Evolutionary conservation across 495 filamentous ascomycete species (phyloP).

Genomic region (Zalerion maritima): DNA sequence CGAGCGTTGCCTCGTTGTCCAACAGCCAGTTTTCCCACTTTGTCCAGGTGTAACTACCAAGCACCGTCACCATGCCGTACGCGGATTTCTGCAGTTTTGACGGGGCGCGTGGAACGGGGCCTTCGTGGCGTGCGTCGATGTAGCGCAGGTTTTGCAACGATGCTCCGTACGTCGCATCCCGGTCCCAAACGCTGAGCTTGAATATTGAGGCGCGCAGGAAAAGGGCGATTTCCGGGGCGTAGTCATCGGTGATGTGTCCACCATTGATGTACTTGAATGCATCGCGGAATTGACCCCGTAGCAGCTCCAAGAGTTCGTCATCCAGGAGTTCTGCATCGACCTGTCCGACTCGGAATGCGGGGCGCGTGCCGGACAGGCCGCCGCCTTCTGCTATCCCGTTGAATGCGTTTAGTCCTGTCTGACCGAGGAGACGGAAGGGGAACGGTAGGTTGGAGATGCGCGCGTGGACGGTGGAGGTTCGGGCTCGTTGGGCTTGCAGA

Average conservation of each 20-base stretch:
- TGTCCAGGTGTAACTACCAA: slow-evolving; percentile 74
- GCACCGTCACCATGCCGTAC: slow-evolving; percentile 76
- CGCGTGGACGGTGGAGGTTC: slow-evolving; percentile 42
- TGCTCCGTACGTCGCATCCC: slow-evolving; percentile 87
- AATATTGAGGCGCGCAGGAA: slow-evolving; percentile 68
- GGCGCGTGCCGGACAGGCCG: slow-evolving; percentile 62
- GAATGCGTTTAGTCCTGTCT: slow-evolving; percentile 47
- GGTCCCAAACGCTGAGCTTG: slow-evolving; percentile 93
- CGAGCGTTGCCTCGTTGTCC: slow-evolving; percentile 55
- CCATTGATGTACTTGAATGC: slow-evolving; percentile 81
- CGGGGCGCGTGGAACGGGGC: slow-evolving; percentile 42
- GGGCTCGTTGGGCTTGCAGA: slow-evolving; percentile 37
- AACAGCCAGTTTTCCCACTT: slow-evolving; percentile 82
- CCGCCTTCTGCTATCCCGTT: slow-evolving; percentile 57
- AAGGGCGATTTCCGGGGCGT: slow-evolving; percentile 72
- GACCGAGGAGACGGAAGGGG: slow-evolving; percentile 45
- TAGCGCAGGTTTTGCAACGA: slow-evolving; percentile 82
- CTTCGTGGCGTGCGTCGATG: slow-evolving; percentile 61
- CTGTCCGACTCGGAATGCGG: slow-evolving; percentile 87
- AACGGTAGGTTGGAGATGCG: slow-evolving; percentile 46
- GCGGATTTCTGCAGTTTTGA: slow-evolving; percentile 66
- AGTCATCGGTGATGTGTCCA: slow-evolving; percentile 55
- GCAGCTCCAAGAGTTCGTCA: slow-evolving; percentile 74
- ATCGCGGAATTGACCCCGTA: slow-evolving; percentile 78
- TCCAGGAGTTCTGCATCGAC: slow-evolving; percentile 93